Percentiles rank a stretch among this genome's conserved stretches.
These are phyloP conservation scores for Purshia tridentata DNA, from an alignment of 306 rosid genomes.

Conservation along the genomic window DNA sequence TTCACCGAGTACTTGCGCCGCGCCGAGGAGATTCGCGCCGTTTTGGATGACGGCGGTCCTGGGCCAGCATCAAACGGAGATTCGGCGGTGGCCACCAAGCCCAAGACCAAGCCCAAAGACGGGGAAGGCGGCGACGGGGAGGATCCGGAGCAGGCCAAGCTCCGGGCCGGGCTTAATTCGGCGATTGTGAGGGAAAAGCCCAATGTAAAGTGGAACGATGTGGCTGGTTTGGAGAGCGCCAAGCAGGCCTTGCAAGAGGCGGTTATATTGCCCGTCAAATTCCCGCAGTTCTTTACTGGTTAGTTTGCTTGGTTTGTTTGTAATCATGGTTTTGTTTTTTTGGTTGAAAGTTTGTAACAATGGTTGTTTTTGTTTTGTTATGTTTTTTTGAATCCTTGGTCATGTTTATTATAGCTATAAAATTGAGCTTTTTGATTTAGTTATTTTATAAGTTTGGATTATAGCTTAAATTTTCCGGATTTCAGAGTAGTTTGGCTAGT, in stretches of 20 bases:
- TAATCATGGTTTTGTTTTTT: background rate
- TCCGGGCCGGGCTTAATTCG: constrained; percentile 81
- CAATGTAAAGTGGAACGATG: constrained; percentile 92
- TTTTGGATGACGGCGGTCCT: constrained; percentile 82
- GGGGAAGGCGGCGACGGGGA: constrained; percentile 86
- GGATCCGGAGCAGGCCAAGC: constrained; percentile 85
- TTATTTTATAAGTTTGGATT: background rate
- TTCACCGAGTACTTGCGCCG: constrained; percentile 95
- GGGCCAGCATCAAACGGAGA: constrained; percentile 92
- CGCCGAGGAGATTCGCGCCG: constrained; percentile 96
- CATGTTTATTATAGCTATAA: background rate
- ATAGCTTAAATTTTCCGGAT: background rate
- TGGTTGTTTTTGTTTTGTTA: background rate
- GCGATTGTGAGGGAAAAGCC: constrained; percentile 96
- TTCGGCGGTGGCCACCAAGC: constrained; percentile 81
- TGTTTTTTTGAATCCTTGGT: background rate
- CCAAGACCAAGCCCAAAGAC: constrained; percentile 84
- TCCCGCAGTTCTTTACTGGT: constrained; percentile 98
- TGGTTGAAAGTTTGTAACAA: background rate
- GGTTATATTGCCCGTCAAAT: constrained; percentile 87
- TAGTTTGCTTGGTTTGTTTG: constrained; percentile 16
- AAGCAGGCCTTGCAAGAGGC: constrained; percentile 98
- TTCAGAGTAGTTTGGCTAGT: background rate
- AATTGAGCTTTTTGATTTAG: background rate
- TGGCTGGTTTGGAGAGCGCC: constrained; percentile 95